phyloP scores from a whole-genome alignment of 78 protist species.

The Dictyostelium intermedium region DNA sequence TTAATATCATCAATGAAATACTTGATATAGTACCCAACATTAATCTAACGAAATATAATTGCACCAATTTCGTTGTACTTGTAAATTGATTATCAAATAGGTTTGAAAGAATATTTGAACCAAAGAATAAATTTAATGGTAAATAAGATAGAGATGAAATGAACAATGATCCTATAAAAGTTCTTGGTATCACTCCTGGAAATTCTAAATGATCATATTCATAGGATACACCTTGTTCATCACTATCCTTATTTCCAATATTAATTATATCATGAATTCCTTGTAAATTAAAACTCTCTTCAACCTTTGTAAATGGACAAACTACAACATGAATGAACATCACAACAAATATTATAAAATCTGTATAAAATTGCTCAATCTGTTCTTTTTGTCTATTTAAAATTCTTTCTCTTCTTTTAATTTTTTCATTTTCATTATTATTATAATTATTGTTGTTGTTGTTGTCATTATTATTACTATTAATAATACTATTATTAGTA shows the following conservation, averaged over 20 bases:
- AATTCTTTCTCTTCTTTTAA: neutral
- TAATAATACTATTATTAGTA: neutral
- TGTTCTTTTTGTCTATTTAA: neutral
- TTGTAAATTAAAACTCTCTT: constrained; percentile 95
- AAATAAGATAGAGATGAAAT: constrained; percentile 19
- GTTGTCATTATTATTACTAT: neutral
- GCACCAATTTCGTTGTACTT: neutral
- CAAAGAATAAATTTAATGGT: constrained; percentile 12
- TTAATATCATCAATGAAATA: neutral
- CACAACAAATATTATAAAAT: neutral
- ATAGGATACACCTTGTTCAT: neutral
- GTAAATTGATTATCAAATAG: neutral
- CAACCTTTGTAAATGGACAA: constrained; percentile 93
- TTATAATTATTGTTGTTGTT: neutral
- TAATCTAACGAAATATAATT: neutral
- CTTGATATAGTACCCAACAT: constrained; percentile 26
- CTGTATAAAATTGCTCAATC: neutral
- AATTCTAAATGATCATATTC: constrained; percentile 92
- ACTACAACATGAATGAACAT: neutral
- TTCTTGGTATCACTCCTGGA: constrained; percentile 96
- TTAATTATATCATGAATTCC: constrained; percentile 93
- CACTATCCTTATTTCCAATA: constrained; percentile 3
- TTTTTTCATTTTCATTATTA: neutral
- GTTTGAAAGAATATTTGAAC: neutral
- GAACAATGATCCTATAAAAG: constrained; percentile 89